Percentiles rank a stretch among this genome's conserved stretches.
Evolutionary conservation across 2,329 filamentous ascomycete genomes (phyloP).

Genomic region (Aspergillus japonicus): DNA sequence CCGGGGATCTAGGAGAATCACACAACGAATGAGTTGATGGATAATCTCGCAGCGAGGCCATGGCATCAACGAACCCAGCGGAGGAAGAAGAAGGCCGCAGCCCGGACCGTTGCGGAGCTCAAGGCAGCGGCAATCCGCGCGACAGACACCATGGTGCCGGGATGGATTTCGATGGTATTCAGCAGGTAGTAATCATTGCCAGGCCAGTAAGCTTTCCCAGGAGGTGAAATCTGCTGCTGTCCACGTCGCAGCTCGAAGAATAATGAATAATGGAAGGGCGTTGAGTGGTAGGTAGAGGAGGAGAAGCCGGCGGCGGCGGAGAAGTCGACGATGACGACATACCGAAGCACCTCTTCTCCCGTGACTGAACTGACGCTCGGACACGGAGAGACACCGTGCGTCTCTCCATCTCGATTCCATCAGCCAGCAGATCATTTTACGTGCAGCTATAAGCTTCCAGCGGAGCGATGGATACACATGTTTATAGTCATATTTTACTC

Average conservation of each 20-base stretch:
- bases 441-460: too few species aligned
- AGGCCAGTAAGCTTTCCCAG: slow-evolving; percentile 4
- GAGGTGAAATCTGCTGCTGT: background rate
- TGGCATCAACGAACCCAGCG: slow-evolving; percentile 40
- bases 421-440: too few species aligned
- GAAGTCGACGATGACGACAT: slow-evolving; percentile 6
- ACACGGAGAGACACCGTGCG: too few species aligned
- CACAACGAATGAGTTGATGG: background rate
- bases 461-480: too few species aligned
- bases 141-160: slow-evolving; percentile 32
- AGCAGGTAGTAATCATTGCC: background rate
- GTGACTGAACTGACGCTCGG: too few species aligned
- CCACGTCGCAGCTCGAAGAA: too few species aligned
- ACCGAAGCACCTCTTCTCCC: background rate
- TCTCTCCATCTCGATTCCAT: too few species aligned
- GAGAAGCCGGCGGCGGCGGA: background rate
- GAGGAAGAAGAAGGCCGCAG: slow-evolving; percentile 42
- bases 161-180: background rate
- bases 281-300: background rate
- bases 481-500: too few species aligned
- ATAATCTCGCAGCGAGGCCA: background rate
- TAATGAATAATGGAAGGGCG: too few species aligned
- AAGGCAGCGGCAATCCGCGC: slow-evolving; percentile 32
- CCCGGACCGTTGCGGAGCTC: slow-evolving; percentile 39
- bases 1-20: slow-evolving; percentile 36